Conservation (phyloP, 2,329 filamentous ascomycete species). For the Fusarium brachygibbosum region DNA sequence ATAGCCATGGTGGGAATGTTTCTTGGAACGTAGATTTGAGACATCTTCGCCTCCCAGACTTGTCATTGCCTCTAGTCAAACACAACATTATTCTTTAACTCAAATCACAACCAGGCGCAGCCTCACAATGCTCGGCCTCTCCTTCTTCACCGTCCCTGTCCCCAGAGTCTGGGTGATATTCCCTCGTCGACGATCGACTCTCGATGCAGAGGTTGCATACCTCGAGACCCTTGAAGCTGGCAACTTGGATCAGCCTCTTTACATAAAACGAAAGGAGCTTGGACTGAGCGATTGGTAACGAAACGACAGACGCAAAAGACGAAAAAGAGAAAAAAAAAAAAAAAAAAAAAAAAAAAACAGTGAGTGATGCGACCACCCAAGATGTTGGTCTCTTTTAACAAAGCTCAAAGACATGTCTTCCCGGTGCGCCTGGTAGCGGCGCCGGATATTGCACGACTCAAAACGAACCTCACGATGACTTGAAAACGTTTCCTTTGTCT, state of each 20-base stretch:
- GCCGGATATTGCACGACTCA: constrained; percentile 12
- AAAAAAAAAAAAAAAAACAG: neutral
- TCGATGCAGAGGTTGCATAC: constrained; percentile 29
- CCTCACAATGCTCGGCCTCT: constrained; percentile 42
- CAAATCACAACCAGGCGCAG: neutral
- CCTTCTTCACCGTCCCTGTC: constrained; percentile 37
- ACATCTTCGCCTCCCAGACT: constrained; percentile 6
- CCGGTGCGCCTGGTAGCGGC: constrained; percentile 19
- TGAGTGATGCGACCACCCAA: neutral
- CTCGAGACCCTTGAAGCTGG: constrained; percentile 35
- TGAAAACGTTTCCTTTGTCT: constrained; percentile 1
- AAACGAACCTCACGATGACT: constrained; percentile 25
- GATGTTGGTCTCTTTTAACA: neutral
- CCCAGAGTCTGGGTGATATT: constrained; percentile 37
- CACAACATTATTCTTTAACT: neutral
- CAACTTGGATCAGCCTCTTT: constrained; percentile 38
- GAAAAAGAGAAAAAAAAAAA: neutral
- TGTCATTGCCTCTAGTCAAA: neutral
- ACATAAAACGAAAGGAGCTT: constrained; percentile 27
- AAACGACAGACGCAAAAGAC: neutral
- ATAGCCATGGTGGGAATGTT: constrained; percentile 7
- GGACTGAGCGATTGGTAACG: constrained; percentile 37
- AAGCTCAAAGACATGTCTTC: constrained; percentile 4
- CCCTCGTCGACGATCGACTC: constrained; percentile 36
- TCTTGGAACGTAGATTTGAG: neutral